Conservation (phyloP, 1,284 basidiomycete species). For the Microbotryomycetes sp. region DNA sequence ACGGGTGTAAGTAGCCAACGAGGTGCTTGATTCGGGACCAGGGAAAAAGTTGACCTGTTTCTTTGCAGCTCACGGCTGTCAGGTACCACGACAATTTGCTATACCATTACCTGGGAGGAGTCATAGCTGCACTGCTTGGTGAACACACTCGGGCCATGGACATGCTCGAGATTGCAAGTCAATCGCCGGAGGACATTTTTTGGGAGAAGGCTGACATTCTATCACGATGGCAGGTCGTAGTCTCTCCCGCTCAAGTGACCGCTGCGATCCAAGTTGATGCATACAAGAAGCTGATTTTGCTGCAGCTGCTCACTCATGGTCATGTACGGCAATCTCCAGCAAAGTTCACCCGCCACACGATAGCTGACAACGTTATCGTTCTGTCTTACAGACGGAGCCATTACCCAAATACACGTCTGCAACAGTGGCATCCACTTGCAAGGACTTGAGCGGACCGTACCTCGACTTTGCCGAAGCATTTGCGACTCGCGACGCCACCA, state of each 20-base stretch:
- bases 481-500: constrained; percentile 46
- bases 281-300: constrained; percentile 66
- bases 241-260: constrained; percentile 57
- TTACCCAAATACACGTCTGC: constrained; percentile 63
- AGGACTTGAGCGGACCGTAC: constrained; percentile 50
- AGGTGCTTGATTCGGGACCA: background rate
- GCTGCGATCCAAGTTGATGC: constrained; percentile 73
- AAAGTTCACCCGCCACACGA: background rate
- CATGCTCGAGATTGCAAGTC: constrained; percentile 58
- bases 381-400: constrained; percentile 45
- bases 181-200: background rate
- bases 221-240: constrained; percentile 46
- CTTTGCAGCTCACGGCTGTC: constrained; percentile 39
- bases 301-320: constrained; percentile 66
- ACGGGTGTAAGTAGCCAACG: constrained; percentile 10
- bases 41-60: background rate
- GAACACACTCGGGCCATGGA: constrained; percentile 60
- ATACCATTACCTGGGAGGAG: constrained; percentile 68
- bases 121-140: constrained; percentile 55
- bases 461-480: constrained; percentile 55
- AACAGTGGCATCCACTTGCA: constrained; percentile 53
- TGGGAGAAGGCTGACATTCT: too few relatives aligned
- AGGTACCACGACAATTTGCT: constrained; percentile 63
- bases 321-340: constrained; percentile 46
- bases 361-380: background rate